Conservation (phyloP, 306 rosid species). For the Rubus idaeus region DNA sequence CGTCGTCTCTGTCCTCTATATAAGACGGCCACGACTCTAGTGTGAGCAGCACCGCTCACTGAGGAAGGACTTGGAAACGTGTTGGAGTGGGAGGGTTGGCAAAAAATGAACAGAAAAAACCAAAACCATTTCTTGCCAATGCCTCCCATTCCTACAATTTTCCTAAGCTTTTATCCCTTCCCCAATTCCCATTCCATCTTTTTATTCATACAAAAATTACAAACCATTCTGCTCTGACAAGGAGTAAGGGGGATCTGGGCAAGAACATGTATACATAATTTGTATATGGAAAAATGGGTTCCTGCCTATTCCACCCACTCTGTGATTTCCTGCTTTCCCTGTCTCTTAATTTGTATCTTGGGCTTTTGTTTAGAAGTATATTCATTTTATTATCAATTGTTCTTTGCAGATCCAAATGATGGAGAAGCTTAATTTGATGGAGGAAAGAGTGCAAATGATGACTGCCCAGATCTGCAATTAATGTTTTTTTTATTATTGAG, state of each 20-base stretch:
- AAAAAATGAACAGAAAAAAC: not conserved
- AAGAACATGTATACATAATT: not conserved
- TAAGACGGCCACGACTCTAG: not conserved
- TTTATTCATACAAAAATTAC: too few species aligned
- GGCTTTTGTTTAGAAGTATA: not conserved
- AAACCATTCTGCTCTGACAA: too few species aligned
- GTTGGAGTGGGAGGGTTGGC: slow-evolving; percentile 7
- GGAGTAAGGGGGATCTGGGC: too few species aligned
- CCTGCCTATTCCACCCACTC: not conserved
- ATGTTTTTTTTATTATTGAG: not conserved
- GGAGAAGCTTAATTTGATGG: not conserved
- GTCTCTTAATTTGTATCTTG: not conserved
- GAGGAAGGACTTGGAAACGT: not conserved
- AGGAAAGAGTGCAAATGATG: too few species aligned
- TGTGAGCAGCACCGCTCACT: not conserved
- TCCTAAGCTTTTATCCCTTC: not conserved
- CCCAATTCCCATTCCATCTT: not conserved
- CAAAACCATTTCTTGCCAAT: not conserved
- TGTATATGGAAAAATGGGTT: not conserved
- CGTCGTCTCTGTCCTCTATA: too few species aligned
- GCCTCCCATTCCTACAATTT: not conserved
- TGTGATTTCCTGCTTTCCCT: not conserved
- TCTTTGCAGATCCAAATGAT: not conserved
- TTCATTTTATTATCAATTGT: not conserved
- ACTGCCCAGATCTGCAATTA: not conserved